Evolutionary conservation across 768 basidiomycete genomes (phyloP).

Genomic region (Tricholoma sp.): DNA sequence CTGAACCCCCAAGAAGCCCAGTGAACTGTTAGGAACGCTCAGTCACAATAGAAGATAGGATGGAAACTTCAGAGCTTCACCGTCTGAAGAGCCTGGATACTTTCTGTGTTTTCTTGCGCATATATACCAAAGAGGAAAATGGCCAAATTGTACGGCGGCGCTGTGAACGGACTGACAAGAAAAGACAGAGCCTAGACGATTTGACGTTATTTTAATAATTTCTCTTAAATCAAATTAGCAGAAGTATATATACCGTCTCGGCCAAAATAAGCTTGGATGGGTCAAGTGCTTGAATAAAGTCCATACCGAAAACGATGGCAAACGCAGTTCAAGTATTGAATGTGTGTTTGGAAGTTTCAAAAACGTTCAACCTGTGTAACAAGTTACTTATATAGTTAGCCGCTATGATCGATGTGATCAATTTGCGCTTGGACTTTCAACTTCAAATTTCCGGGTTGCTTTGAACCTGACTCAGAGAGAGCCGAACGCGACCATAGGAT

Average conservation of each 20-base stretch:
- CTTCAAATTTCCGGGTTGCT: too few species aligned
- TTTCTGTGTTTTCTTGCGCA: constrained; percentile 65
- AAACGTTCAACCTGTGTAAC: too few species aligned
- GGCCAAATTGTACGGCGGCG: constrained; percentile 77
- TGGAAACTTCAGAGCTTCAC: constrained; percentile 30
- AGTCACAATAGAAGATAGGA: background rate
- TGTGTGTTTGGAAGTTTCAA: too few species aligned
- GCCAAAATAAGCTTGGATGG: constrained; percentile 62
- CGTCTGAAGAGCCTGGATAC: constrained; percentile 55
- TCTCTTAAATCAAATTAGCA: background rate
- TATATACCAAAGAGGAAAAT: constrained; percentile 76
- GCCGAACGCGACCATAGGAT: too few species aligned
- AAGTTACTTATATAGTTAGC: too few species aligned
- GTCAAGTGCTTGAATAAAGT: constrained; percentile 69
- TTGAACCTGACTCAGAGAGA: too few species aligned
- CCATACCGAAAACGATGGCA: constrained; percentile 30
- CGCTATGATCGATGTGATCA: too few species aligned
- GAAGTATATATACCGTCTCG: constrained; percentile 46
- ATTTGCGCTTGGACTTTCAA: too few species aligned
- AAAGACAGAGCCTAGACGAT: constrained; percentile 55
- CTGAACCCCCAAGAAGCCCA: constrained; percentile 54
- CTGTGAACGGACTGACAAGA: constrained; percentile 44
- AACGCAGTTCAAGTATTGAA: too few species aligned
- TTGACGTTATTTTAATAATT: background rate
- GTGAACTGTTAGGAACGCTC: constrained; percentile 52